phyloP scores from a whole-genome alignment of 202 grass and related monocot genomes.

The Brachypodium distachyon region DNA sequence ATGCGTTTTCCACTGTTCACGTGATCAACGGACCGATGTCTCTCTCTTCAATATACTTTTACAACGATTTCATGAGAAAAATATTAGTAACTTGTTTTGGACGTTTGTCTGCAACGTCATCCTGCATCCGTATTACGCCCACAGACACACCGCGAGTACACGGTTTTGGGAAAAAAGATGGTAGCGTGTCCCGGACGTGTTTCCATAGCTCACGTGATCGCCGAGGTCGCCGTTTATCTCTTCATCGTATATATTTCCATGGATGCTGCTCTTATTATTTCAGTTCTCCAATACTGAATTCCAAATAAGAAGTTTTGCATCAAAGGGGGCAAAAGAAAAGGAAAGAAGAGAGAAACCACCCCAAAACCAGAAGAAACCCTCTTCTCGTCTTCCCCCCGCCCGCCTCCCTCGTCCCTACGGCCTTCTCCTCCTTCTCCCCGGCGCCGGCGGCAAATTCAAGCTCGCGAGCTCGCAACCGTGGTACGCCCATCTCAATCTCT shows the following conservation, averaged over 20 bases:
- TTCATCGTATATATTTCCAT: too few species aligned
- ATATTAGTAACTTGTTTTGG: too few species aligned
- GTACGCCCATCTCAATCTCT: neutral
- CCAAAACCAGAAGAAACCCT: slow-evolving; percentile 22
- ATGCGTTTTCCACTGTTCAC: too few species aligned
- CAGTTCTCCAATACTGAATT: neutral
- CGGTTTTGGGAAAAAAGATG: neutral
- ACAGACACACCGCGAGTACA: neutral
- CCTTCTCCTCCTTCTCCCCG: neutral
- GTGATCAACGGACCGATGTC: too few species aligned
- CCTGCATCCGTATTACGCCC: too few species aligned
- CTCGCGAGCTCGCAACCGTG: neutral
- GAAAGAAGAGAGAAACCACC: neutral
- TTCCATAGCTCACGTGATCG: neutral
- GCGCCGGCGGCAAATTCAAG: slow-evolving; percentile 4
- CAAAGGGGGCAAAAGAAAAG: neutral
- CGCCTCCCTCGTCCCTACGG: neutral
- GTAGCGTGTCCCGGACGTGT: neutral
- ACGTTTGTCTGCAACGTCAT: neutral
- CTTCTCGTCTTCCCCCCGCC: neutral
- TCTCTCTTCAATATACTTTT: too few species aligned
- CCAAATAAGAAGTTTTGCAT: neutral
- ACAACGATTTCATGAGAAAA: too few species aligned
- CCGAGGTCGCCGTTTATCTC: too few species aligned
- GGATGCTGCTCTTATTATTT: too few species aligned